Evolutionary conservation across 2,329 filamentous ascomycete species (phyloP), one percentile per base, ranked within the genome.

Genomic region (Diaporthe sp.): DNA sequence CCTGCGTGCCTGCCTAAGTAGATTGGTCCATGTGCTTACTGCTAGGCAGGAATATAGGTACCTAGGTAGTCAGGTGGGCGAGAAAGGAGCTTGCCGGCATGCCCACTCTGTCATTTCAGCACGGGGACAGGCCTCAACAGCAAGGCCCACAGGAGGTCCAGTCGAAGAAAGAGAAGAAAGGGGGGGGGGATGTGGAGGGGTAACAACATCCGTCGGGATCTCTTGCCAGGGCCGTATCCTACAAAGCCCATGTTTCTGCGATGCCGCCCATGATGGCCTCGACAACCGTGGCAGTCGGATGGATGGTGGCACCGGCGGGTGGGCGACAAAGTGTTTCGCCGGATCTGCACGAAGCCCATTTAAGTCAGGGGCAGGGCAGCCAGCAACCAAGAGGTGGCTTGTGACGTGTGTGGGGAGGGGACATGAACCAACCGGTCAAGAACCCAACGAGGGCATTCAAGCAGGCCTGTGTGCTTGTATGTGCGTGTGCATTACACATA

Each of bases 301-400:
- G 37, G 53, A 44, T 46, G 53, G 68, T 49, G 70, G 53, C 39
- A 61, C 17, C 17, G 28, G 61, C 25, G 42, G 42, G 58, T 49
- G 17, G 10, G 42, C 25, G 25, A 31, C 15, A n/a, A 31, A 37
- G 44, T 37, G 62, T 67, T 51, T 51, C 44, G 62, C 62, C 62
- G 44, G 70, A 62, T 62, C 57, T 72, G 71, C 71, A 62, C 15
- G 31, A 51, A 25, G 55, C 70, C 55, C 55, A 25, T 61, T 61
- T 39, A 60, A 62, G 53, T 61, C 70, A 61, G 31, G 55, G 70
- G 51, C 51, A n/a, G 55, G 25, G 37, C 67, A 25, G n/a, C 42
- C 51, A 34, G 51, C 34, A 28, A 57, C n/a, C 13, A 39, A 25
- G 46, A 31, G 46, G 25, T 25, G 62, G 34, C 10, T 39, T 55